Base-by-base conservation (phyloP, 768 basidiomycete genomes). In the Coprinellus aureogranulatus region DNA sequence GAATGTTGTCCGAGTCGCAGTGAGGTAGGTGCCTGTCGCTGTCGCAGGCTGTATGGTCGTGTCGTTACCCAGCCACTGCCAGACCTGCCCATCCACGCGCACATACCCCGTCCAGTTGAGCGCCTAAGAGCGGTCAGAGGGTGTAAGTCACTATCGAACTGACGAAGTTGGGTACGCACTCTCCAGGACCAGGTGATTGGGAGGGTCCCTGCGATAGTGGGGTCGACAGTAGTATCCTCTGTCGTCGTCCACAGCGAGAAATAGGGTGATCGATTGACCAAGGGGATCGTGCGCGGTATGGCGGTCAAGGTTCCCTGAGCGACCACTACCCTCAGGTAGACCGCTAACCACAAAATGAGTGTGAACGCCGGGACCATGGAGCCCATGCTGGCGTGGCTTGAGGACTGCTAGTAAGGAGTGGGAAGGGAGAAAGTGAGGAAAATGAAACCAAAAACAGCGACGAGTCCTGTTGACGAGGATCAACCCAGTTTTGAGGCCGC, bases 1-100 rank as follows among this genome's bases (percentile, higher is more conserved):
- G 55, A 85, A 82, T 9, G 73, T 73, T 41, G 77, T 82, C 55
- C 80, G 80, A 0, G 84, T 84, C 8, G 83, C 75, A 0, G 84
- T 85, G 59, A 85, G 78, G 2, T 61, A 49, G 22, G 54, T 39
- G 16, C 58, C 40, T 20, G 54, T 44, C 18, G 61, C 62, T 14
- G 48, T 65, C 3, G 65, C 57, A 12, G 60, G 64, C 4, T 54
- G 54, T 9, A 74, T 68, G 8, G 34, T 42, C 12, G 53, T 41
- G 16, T 58, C 54, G 28, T 56, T 61, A 14, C 83, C 83, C 1
- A 83, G 68, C 70, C 78, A 80, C 49, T 65, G 71, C 61, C 77
- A 83, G 1, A 75, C 54, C 26, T 63, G 62, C 6, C 72, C 74
- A 59, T 84, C 81, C 10, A 84, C 80, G 48, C 74, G 77, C 57